These are phyloP conservation scores for Elongisporangium undulatum DNA, from an alignment of 352 stramenopile species.

Conservation along the genomic window DNA sequence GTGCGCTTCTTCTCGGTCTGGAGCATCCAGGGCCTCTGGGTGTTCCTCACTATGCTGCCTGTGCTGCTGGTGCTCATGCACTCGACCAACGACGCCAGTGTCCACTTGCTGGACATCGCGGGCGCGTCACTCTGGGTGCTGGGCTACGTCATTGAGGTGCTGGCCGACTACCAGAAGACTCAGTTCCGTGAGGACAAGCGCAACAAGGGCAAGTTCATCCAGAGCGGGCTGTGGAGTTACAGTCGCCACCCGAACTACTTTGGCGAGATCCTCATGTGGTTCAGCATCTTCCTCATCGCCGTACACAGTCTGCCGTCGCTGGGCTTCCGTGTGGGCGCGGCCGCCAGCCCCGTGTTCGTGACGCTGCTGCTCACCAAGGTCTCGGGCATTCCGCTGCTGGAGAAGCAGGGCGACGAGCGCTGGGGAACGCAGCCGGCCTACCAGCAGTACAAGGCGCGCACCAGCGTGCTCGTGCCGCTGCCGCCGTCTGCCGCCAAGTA, in stretches of 20 bases:
- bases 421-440: conserved; percentile 67
- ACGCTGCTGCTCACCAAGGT: conserved; percentile 63
- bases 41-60: conserved; percentile 66
- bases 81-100: conserved; percentile 10
- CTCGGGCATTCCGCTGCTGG: conserved; percentile 72
- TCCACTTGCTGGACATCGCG: conserved; percentile 37
- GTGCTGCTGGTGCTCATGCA: conserved; percentile 54
- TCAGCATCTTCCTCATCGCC: conserved; percentile 48
- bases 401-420: conserved; percentile 65
- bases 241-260: conserved; percentile 93
- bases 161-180: conserved; percentile 81
- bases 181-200: conserved; percentile 53
- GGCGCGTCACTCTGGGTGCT: conserved; percentile 48
- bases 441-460: conserved; percentile 73
- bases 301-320: conserved; percentile 37
- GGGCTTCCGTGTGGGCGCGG: conserved; percentile 29
- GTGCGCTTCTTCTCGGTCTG: conserved; percentile 74
- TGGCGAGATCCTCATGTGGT: conserved; percentile 90
- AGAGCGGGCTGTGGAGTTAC: conserved; percentile 79
- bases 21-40: conserved; percentile 83
- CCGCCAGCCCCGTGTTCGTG: conserved; percentile 65
- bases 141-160: conserved; percentile 70
- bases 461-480: conserved; percentile 52
- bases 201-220: conserved; percentile 83
- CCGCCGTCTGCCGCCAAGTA: conserved; percentile 1